Evolutionary conservation across 1,284 basidiomycete species (phyloP).

Genomic region (Ustilago nuda): DNA sequence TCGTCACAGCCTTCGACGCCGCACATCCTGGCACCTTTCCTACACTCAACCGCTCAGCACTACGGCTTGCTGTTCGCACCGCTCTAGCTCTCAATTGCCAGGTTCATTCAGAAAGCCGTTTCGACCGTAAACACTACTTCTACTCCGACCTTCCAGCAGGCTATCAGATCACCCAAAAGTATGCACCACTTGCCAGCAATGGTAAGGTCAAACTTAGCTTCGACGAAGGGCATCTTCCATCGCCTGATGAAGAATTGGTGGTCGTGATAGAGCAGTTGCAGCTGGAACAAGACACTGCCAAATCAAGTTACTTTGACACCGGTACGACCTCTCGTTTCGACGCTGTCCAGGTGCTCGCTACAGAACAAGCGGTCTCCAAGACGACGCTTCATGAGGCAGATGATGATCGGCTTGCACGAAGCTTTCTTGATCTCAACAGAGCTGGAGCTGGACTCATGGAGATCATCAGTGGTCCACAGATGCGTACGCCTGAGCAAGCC

Average conservation of each 20-base stretch:
- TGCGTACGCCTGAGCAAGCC: slow-evolving; percentile 90
- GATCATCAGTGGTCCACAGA: slow-evolving; percentile 93
- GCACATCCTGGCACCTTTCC: slow-evolving; percentile 93
- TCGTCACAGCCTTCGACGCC: slow-evolving; percentile 86
- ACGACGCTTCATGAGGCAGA: slow-evolving; percentile 64
- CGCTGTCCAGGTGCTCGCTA: background rate
- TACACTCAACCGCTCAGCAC: slow-evolving; percentile 79
- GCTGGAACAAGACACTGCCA: slow-evolving; percentile 96
- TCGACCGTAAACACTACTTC: slow-evolving; percentile 97
- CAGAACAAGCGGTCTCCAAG: background rate
- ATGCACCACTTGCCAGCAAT: slow-evolving; percentile 82
- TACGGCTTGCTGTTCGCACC: slow-evolving; percentile 83
- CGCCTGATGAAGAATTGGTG: slow-evolving; percentile 69
- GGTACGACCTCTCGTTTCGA: slow-evolving; percentile 67
- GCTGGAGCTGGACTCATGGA: slow-evolving; percentile 92
- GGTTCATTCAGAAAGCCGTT: slow-evolving; percentile 70
- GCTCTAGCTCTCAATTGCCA: slow-evolving; percentile 82
- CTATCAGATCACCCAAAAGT: slow-evolving; percentile 97
- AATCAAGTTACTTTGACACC: slow-evolving; percentile 76
- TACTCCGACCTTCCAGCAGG: slow-evolving; percentile 93
- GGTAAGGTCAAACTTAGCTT: slow-evolving; percentile 75
- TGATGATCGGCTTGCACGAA: slow-evolving; percentile 72
- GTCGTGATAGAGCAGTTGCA: slow-evolving; percentile 94
- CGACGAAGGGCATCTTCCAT: slow-evolving; percentile 63
- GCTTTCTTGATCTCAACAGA: slow-evolving; percentile 83